phyloP scores from a whole-genome alignment of 179 eudicot genomes.

The Carnegiea gigantea region DNA sequence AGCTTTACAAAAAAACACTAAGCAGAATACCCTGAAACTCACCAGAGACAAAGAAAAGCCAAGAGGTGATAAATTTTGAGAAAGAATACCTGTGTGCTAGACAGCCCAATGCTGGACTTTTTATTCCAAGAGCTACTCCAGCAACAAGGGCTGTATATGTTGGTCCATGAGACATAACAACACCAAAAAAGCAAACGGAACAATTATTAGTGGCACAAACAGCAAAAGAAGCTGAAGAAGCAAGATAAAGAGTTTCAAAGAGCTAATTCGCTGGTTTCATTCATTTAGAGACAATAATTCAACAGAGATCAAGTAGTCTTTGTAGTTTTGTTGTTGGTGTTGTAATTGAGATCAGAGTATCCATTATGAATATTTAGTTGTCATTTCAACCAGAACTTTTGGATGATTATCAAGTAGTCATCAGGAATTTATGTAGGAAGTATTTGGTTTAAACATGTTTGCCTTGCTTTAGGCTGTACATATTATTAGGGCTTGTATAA shows the following conservation, averaged over 20 bases:
- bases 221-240: conserved; percentile 1
- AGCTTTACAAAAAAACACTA: conserved; percentile 11
- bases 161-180: conserved; percentile 9
- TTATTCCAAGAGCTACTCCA: conserved; percentile 41
- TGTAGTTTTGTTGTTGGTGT: neutral
- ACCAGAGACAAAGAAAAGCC: conserved; percentile 45
- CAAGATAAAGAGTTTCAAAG: neutral
- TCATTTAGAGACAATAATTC: neutral
- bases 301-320: neutral
- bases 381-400: neutral
- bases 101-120: conserved; percentile 40
- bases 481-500: neutral
- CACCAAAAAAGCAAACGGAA: neutral
- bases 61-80: conserved; percentile 42
- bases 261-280: neutral
- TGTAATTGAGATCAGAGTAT: neutral
- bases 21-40: conserved; percentile 15
- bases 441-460: neutral
- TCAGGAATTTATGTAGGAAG: neutral
- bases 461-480: neutral
- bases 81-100: conserved; percentile 38
- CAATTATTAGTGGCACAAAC: neutral
- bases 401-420: neutral
- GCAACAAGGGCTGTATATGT: conserved; percentile 40
- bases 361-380: too few relatives aligned